These are phyloP conservation scores for Auriscalpium orientale DNA, from an alignment of 768 basidiomycete genomes.

Conservation along the genomic window DNA sequence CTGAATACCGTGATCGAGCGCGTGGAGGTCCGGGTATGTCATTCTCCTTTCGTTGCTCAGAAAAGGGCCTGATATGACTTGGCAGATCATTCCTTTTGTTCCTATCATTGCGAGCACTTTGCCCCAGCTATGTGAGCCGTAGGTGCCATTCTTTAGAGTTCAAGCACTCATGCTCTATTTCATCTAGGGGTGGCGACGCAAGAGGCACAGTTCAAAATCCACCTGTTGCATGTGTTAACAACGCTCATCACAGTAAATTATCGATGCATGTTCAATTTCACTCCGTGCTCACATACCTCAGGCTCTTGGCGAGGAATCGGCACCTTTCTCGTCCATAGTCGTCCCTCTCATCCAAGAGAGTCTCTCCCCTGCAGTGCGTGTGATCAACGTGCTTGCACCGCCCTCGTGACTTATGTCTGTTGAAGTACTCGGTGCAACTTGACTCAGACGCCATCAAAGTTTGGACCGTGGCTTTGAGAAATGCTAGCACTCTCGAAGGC, in stretches of 20 bases:
- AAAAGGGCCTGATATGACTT: not conserved
- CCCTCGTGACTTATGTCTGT: not conserved
- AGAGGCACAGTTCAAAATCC: constrained; percentile 62
- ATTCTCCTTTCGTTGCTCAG: not conserved
- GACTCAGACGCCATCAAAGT: constrained; percentile 74
- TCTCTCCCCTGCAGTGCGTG: constrained; percentile 39
- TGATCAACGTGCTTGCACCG: constrained; percentile 19
- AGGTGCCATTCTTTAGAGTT: not conserved
- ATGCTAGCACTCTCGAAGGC: constrained; percentile 46
- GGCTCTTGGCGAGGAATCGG: constrained; percentile 62
- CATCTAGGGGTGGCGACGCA: constrained; percentile 59
- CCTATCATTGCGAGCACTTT: constrained; percentile 54
- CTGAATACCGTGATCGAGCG: constrained; percentile 63
- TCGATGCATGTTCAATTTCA: not conserved
- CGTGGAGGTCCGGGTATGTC: constrained; percentile 27
- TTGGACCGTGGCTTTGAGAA: constrained; percentile 67
- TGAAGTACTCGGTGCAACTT: constrained; percentile 55
- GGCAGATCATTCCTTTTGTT: constrained; percentile 63
- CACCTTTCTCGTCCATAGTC: constrained; percentile 44
- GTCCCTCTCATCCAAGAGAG: constrained; percentile 61
- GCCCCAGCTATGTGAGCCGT: constrained; percentile 61
- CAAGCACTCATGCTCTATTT: constrained; percentile 11
- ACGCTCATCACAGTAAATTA: constrained; percentile 57
- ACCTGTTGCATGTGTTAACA: constrained; percentile 61
- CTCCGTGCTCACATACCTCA: constrained; percentile 21